phyloP scores from a whole-genome alignment of 129 eudicot genomes.

The Kitagawia praeruptora region DNA sequence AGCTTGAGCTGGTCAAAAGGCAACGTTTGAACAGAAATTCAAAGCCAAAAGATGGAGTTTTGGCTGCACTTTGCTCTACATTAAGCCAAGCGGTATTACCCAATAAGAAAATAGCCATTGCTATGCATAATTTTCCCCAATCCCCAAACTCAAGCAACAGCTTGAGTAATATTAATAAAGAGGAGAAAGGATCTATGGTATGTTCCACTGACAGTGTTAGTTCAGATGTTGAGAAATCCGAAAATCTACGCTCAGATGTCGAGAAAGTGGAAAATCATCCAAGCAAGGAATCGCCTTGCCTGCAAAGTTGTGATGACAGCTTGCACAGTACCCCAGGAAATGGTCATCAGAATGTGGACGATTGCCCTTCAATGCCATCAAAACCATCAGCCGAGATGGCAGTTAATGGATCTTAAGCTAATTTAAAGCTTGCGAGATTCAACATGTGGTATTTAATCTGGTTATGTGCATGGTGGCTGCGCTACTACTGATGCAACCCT shows the following conservation, averaged over 20 bases:
- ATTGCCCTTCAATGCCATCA: constrained; percentile 28
- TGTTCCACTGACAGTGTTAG: constrained; percentile 13
- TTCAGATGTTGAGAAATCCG: constrained; percentile 15
- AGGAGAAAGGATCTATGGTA: constrained; percentile 19
- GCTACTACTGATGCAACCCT: constrained; percentile 10
- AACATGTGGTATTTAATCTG: background rate
- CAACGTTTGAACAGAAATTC: constrained; percentile 36
- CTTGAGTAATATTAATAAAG: constrained; percentile 17
- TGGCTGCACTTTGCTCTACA: constrained; percentile 61
- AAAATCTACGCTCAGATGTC: constrained; percentile 3
- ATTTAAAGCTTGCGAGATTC: background rate
- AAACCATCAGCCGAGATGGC: constrained; percentile 58
- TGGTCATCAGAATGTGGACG: constrained; percentile 21
- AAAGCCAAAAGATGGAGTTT: constrained; percentile 63
- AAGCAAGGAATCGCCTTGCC: constrained; percentile 20
- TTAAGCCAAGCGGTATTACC: constrained; percentile 60
- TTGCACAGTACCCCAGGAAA: constrained; percentile 23
- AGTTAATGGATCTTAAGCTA: constrained; percentile 65
- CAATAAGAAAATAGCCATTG: constrained; percentile 34
- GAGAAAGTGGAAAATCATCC: constrained; percentile 14
- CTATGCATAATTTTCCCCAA: constrained; percentile 16
- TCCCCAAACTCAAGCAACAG: constrained; percentile 21
- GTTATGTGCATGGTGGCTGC: constrained; percentile 1
- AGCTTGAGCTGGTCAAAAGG: constrained; percentile 43
- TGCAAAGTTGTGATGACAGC: constrained; percentile 23